Base-by-base conservation (phyloP, 495 filamentous ascomycete genomes). In the Talaromyces trachyspermus region DNA sequence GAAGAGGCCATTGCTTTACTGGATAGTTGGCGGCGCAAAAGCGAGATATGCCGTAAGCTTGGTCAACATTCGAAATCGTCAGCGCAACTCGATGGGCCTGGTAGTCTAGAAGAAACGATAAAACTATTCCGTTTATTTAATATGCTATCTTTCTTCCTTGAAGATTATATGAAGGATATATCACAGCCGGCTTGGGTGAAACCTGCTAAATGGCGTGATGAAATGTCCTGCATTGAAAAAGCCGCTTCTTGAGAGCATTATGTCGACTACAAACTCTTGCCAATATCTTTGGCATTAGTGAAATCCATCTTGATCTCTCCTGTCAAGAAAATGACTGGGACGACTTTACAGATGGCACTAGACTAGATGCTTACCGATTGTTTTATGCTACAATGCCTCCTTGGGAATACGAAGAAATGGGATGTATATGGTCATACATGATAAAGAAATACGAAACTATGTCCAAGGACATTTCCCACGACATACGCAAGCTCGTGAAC, bases 341-440 rank as follows among this genome's bases (percentile, higher is more conserved):
- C 14, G 23, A 23, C 38, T 8, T 0, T 14, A 11, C 19, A 14
- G 22, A 25, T n/a, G 12, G 24, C 9, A 25, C 38, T 5, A 12
- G 14, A 41, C 6, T 18, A 4, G 30, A 44, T 6, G 43, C 43
- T 15, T 55, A 48, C 42, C 49, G 46, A 2, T 14, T 55, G 0
- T 58, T 58, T 22, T 55, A 46, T 41, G 49, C 30, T 2, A 33
- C 47, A 3, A 50, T 58, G 33, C 46, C 55, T 29, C 49, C 46
- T 22, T 58, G 55, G 55, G 55, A 55, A 46, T 35, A 33, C 12
- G 46, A 55, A 11, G 52, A 58, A 27, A 55, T 58, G 22, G 46
- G 52, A 1, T 29, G 55, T 35, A 37, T 55, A 20, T 42, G 24
- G 14, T 24, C 6, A 3, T 58, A 55, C 22, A 20, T 55, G 18